Base-by-base conservation (phyloP, 75 land plant species). In the Picea sitchensis region DNA sequence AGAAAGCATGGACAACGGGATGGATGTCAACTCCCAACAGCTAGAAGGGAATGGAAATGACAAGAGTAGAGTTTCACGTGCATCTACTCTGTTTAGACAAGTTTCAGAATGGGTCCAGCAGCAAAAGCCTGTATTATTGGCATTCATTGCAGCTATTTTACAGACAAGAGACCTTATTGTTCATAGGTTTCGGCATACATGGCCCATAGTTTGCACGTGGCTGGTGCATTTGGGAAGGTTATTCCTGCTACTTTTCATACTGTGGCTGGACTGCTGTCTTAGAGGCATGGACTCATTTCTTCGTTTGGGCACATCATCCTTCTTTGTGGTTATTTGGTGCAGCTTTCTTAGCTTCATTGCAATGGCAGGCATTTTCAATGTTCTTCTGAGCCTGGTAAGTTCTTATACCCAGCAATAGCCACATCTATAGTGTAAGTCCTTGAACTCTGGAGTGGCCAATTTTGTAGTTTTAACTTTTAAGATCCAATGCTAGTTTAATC, bases 261-360 rank as follows among this genome's bases (percentile, higher is more conserved):
- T 85, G 32, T 91, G 93, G 93, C 57, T 91, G 82, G 88, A 87
- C 75, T 91, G 91, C 77, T 44, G 80, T 64, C 34, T 91, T 14
- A 81, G 91, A 32, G 93, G 93, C 32, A 74, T 89, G 8, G 83
- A 83, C 54, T 89, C 93, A 26, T 79, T 91, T 17, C 1, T 89
- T 14, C 87, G 78, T 20, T 76, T 87, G 86, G 93, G 93, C 32
- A 89, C 93, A 31, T 81, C 93, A 78, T 87, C 93, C 17, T 81
- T 89, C 73, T 83, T 89, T 58, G 61, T 87, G 17, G 78, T 89
- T 34, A 21, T 91, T 54, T 91, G 93, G 93, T 89, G 86, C 83
- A 81, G 86, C 59, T 47, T 83, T 73, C 80, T 91, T 14, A 87
- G 91, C 36, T n/a, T 83, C 4, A 54, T 82, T 65, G 89, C 86